Base-by-base conservation (phyloP, 768 basidiomycete genomes). In the Collybia sp. region DNA sequence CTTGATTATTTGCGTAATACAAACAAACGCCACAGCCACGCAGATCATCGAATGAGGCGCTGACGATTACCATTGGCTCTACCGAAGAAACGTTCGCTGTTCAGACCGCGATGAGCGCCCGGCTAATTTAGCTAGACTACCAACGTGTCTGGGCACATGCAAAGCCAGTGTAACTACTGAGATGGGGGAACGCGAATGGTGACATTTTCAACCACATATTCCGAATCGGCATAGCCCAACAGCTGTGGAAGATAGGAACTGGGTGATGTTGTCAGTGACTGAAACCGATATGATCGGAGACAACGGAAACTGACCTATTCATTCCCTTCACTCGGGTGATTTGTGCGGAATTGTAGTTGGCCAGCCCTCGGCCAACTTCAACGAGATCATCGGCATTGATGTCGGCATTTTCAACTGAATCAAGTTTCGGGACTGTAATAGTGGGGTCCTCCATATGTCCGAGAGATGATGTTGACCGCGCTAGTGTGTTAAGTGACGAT, bases 181-280 rank as follows among this genome's bases (percentile, higher is more conserved):
- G 52, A 75, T 33, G 80, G 76, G 10, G 75, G 71, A 35, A 80
- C 60, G 44, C 85, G 76, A 43, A 95, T 86, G 2, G 89, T 92
- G 56, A 96, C 84, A 58, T 93, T 91, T 59, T 98, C 96, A 5
- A 95, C 94, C 40, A 98, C 93, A 67, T 98, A 89, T 62, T 98
- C 96, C 19, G 91, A 88, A 60, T 99, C 96, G 12, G 88, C 89
- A 63, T 99, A 98, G 2, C 93, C 95, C 40, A 99, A 64, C 5
- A 93, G 57, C 48, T 83, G 79, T 8, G 85, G 70, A 33, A 99
- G 81, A 43, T 88, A 76, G 1, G 90, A 84, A 53, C 95, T 98
- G 60, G 44, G 50, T 42, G 40, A 0, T 47, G 30, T n/a, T 43
- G 46, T 54, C 44, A 54, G 49, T 53, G 48, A 46, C 45, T 45